phyloP scores from a whole-genome alignment of 768 basidiomycete species.

The Neoboletus magnificus region DNA sequence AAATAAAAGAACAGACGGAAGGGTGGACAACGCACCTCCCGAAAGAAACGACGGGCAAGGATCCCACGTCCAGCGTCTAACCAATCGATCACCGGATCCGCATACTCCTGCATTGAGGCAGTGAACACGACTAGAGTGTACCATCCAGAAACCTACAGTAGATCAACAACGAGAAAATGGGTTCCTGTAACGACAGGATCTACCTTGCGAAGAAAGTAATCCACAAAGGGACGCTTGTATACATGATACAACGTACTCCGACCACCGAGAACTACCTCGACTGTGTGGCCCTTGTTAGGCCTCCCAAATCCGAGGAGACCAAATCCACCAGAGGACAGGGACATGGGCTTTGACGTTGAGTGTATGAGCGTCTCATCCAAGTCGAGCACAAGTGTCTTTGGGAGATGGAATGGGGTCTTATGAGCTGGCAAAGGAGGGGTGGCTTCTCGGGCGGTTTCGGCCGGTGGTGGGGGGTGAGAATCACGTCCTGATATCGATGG shows the following conservation, averaged over 20 bases:
- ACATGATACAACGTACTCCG: conserved; percentile 94
- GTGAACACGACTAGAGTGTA: conserved; percentile 99
- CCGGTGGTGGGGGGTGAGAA: conserved; percentile 16
- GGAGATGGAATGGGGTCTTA: conserved; percentile 73
- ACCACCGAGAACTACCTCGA: conserved; percentile 89
- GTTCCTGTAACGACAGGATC: conserved; percentile 15
- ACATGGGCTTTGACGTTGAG: conserved; percentile 82
- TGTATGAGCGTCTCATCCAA: conserved; percentile 98
- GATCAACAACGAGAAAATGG: conserved; percentile 4
- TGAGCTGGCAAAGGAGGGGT: conserved; percentile 49
- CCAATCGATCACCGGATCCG: conserved; percentile 99
- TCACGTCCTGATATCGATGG: conserved; percentile 8
- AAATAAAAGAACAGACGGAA: conserved; percentile 3
- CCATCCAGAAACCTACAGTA: conserved; percentile 88
- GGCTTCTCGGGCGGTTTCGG: conserved; percentile 38
- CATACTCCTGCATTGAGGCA: conserved; percentile 98
- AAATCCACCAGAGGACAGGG: conserved; percentile 44
- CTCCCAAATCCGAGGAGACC: conserved; percentile 61
- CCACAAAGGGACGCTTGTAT: conserved; percentile 96
- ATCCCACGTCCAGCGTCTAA: conserved; percentile 93
- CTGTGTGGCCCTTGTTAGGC: conserved; percentile 74
- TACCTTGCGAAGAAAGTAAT: conserved; percentile 90
- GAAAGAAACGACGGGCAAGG: conserved; percentile 82
- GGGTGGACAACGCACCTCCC: conserved; percentile 61
- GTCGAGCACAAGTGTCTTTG: conserved; percentile 95